phyloP scores from a whole-genome alignment of 179 eudicot genomes.

The Patellifolia procumbens region DNA sequence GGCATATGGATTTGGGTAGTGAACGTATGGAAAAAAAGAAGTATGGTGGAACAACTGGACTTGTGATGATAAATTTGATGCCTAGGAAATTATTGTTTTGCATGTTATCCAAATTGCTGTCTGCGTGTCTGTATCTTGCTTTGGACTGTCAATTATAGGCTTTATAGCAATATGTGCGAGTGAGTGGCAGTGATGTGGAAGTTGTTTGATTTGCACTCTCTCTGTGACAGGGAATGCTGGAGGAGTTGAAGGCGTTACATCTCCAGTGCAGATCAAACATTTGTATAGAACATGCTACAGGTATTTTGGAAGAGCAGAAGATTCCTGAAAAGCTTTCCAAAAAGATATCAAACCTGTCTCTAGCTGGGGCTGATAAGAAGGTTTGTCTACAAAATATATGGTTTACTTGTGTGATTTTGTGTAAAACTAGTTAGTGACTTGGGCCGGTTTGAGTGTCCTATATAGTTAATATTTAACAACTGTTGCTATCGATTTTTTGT shows the following conservation, averaged over 20 bases:
- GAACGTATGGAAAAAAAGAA: not conserved
- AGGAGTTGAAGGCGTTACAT: conserved; percentile 63
- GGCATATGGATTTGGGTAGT: not conserved
- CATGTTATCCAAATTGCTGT: not conserved
- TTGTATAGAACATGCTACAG: conserved; percentile 92
- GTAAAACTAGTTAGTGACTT: no score
- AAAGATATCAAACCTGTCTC: conserved; percentile 64
- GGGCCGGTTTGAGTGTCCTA: no score
- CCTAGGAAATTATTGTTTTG: not conserved
- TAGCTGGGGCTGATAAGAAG: conserved; percentile 72
- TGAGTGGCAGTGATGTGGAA: not conserved
- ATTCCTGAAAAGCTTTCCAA: conserved; percentile 78
- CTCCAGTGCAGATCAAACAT: conserved; percentile 70
- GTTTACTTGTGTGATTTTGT: not conserved
- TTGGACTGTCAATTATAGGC: not conserved
- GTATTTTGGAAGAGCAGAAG: conserved; percentile 82
- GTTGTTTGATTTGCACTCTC: conserved; percentile 17
- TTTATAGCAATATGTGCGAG: not conserved
- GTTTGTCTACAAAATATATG: conserved; percentile 31
- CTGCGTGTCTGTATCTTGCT: not conserved
- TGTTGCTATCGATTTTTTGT: no score
- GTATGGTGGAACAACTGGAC: not conserved
- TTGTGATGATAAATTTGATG: not conserved
- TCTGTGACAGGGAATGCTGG: conserved; percentile 51
- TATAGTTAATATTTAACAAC: no score